These are phyloP conservation scores for Suillus cothurnatus DNA, from an alignment of 768 basidiomycete species.

Conservation along the genomic window DNA sequence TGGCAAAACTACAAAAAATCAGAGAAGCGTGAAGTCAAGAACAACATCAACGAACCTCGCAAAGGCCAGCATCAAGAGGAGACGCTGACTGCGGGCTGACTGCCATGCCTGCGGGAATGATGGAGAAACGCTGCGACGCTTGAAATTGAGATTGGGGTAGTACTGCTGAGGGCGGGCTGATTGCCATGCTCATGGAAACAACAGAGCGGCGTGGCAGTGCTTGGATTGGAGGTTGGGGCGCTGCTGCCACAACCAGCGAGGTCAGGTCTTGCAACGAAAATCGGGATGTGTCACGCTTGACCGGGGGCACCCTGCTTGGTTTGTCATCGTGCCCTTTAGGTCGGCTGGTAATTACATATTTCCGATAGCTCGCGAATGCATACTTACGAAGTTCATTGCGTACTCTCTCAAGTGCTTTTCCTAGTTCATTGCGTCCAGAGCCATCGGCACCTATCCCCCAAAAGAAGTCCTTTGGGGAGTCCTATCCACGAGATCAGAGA, in stretches of 20 bases:
- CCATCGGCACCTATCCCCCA: slow-evolving; percentile 76
- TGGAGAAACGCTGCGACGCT: slow-evolving; percentile 10
- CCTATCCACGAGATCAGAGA: slow-evolving; percentile 36
- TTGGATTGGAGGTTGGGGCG: neutral
- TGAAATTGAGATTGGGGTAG: neutral
- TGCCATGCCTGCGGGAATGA: slow-evolving; percentile 8
- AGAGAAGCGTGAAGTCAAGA: slow-evolving; percentile 1
- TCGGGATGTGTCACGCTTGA: slow-evolving; percentile 29
- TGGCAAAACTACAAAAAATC: slow-evolving; percentile 48
- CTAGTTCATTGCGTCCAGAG: slow-evolving; percentile 72
- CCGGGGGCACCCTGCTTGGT: slow-evolving; percentile 30
- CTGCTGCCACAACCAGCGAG: slow-evolving; percentile 19
- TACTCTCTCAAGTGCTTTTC: slow-evolving; percentile 67
- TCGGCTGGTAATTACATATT: neutral
- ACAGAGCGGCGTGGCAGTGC: slow-evolving; percentile 12
- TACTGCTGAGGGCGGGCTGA: slow-evolving; percentile 1
- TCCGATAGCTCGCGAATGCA: neutral
- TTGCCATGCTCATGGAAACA: slow-evolving; percentile 4
- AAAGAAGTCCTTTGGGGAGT: slow-evolving; percentile 76
- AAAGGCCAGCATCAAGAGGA: slow-evolving; percentile 24
- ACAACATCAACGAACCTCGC: slow-evolving; percentile 26
- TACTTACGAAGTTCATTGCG: slow-evolving; percentile 51
- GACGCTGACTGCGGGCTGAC: slow-evolving; percentile 2
- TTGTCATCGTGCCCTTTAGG: slow-evolving; percentile 21
- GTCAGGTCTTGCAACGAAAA: slow-evolving; percentile 36